A percentile compares a stretch with the other conserved stretches of the same genome.
Evolutionary conservation across 2,329 filamentous ascomycete species (phyloP).

Genomic region (Exophiala calicioides): DNA sequence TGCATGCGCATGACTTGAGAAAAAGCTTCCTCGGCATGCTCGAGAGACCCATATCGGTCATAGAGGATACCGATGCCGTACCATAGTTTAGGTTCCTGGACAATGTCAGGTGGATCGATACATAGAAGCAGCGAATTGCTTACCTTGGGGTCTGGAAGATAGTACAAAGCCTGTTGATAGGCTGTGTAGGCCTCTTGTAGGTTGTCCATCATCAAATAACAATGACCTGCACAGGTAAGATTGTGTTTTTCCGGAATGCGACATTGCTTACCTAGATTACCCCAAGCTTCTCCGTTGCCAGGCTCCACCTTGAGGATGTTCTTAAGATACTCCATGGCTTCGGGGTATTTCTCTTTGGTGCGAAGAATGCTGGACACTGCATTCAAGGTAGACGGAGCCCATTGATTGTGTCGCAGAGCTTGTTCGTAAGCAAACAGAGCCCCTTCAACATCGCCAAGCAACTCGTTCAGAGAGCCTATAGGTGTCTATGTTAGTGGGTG

Average conservation of each 20-base stretch:
- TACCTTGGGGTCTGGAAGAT: constrained; percentile 90
- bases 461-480: constrained; percentile 78
- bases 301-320: constrained; percentile 86
- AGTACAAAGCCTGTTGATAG: constrained; percentile 92
- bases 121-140: constrained; percentile 30
- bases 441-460: constrained; percentile 84
- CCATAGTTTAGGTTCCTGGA: constrained; percentile 91
- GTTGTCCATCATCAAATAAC: constrained; percentile 98
- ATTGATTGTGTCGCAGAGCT: constrained; percentile 81
- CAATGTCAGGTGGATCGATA: constrained; percentile 5
- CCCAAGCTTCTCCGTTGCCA: constrained; percentile 93
- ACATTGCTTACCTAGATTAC: constrained; percentile 73
- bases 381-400: constrained; percentile 89
- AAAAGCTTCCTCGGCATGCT: constrained; percentile 97
- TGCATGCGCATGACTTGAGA: constrained; percentile 99
- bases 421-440: constrained; percentile 89
- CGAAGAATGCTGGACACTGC: constrained; percentile 89
- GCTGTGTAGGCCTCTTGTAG: constrained; percentile 94
- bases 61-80: constrained; percentile 98
- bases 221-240: constrained; percentile 68
- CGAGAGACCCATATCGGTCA: constrained; percentile 91
- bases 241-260: constrained; percentile 26
- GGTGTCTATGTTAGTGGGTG: no score
- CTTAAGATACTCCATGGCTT: constrained; percentile 89
- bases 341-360: constrained; percentile 88